Evolutionary conservation across 1,139 yeast genomes (phyloP), one percentile per base, ranked within the genome.

Genomic region (Yamadazyma blattariae): DNA sequence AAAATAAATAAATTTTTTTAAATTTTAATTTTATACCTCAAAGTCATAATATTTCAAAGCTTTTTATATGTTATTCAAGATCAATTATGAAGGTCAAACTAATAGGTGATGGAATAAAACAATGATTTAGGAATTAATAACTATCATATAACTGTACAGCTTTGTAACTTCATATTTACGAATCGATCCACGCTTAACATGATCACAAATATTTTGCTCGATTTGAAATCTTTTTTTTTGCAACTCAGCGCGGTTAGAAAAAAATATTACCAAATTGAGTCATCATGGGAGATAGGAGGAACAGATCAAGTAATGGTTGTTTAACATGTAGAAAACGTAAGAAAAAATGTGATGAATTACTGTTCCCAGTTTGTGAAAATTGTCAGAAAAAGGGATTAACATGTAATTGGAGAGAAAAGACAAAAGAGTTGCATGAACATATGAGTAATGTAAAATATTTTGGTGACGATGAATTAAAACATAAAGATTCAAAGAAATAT

Each of bases 291-390:
- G 11, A 23, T 9, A 14, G 25, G 13, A 27, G 17, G 25, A 37
- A 29, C 33, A 45, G 71, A 41, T 63, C 69, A 10, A 51, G 66
- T 25, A 61, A 64, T 3, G 72, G 72, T n/a, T 66, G 72, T 36
- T 48, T 58, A 24, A 64, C 71, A 5, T 66, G 72, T 41, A 59
- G 71, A 22, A 52, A 50, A 39, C 56, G 67, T n/a, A 61, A 58
- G 47, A 65, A 61, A 51, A 66, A 64, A 44, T 66, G 72, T 47
- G 72, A 66, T 48, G 72, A 65, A 47, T 43, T 45, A 17, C 57
- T 56, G 53, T 65, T 56, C 38, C 71, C 71, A 4, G 38, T 36
- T 6, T 66, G 72, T 48, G 47, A 47, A 24, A 60, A 59, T 38
- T 65, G 71, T 44, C 41, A 46, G 30, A 29, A 32, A 10, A 61